A percentile compares a stretch with the other conserved stretches of the same genome.
Evolutionary conservation across 805 yeast genomes (phyloP).

Genomic region (Suhomyces xylopsoci): DNA sequence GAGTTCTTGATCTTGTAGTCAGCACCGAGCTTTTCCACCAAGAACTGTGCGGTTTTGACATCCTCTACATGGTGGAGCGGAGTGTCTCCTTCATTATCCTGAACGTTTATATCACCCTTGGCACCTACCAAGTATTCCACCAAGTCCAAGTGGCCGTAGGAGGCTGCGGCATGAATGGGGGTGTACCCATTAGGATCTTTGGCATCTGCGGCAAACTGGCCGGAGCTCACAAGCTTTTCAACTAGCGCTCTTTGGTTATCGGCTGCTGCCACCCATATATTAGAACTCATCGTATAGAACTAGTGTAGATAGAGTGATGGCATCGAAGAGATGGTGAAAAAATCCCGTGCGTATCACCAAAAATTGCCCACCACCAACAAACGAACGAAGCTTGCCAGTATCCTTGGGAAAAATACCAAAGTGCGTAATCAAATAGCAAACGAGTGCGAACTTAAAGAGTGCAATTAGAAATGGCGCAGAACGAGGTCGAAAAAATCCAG

Average conservation of each 20-base stretch:
- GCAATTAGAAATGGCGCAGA: not conserved
- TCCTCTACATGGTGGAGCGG: constrained; percentile 91
- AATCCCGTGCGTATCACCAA: not conserved
- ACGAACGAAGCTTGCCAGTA: no score
- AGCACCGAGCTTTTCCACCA: constrained; percentile 69
- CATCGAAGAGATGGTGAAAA: not conserved
- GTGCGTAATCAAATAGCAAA: no score
- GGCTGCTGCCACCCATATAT: constrained; percentile 94
- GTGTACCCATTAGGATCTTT: constrained; percentile 94
- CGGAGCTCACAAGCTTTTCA: constrained; percentile 48
- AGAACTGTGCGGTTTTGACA: constrained; percentile 54
- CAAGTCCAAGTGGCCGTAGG: constrained; percentile 79
- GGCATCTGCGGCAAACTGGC: constrained; percentile 59
- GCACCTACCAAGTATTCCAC: constrained; percentile 51
- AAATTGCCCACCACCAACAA: not conserved
- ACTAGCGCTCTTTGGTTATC: constrained; percentile 70
- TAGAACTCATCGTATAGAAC: constrained; percentile 37
- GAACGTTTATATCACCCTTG: constrained; percentile 80
- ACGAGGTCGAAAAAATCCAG: not conserved
- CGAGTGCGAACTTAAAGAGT: not conserved
- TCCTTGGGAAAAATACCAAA: not conserved
- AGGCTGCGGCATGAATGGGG: constrained; percentile 95
- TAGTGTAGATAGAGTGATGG: not conserved
- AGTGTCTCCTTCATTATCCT: constrained; percentile 89
- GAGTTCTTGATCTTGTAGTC: constrained; percentile 60